Conservation (phyloP, 495 filamentous ascomycete genomes). For the Lepraria neglecta region DNA sequence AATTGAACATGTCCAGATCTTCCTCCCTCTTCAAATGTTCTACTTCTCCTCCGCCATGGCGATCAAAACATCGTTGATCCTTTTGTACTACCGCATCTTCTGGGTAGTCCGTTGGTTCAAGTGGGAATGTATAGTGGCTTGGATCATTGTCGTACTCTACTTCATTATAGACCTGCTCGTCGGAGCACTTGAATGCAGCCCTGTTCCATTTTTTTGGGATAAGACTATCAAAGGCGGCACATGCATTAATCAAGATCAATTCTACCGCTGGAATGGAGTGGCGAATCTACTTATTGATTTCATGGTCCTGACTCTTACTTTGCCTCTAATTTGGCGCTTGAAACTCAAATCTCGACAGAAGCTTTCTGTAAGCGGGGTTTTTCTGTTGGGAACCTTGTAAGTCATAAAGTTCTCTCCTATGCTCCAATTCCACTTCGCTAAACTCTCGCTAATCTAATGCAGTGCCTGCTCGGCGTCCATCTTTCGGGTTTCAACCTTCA, state of each 20-base stretch:
- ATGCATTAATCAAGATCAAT: slow-evolving; percentile 36
- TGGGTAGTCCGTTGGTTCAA: slow-evolving; percentile 36
- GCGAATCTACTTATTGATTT: slow-evolving; percentile 45
- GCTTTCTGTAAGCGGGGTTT: slow-evolving; percentile 42
- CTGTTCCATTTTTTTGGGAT: slow-evolving; percentile 41
- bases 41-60: slow-evolving; percentile 40
- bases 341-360: slow-evolving; percentile 42
- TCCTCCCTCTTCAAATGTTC: slow-evolving; percentile 43
- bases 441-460: not conserved
- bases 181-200: slow-evolving; percentile 41
- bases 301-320: slow-evolving; percentile 36
- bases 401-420: not conserved
- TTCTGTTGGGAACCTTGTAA: slow-evolving; percentile 44
- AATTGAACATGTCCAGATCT: slow-evolving; percentile 31
- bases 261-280: slow-evolving; percentile 42
- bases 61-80: slow-evolving; percentile 44
- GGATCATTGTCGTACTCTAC: slow-evolving; percentile 37
- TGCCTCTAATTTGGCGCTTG: slow-evolving; percentile 44
- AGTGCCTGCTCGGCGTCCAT: slow-evolving; percentile 43
- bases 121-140: slow-evolving; percentile 30
- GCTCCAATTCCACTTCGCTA: no score
- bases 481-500: slow-evolving; percentile 52
- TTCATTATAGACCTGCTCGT: slow-evolving; percentile 36
- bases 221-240: slow-evolving; percentile 29
- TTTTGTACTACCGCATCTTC: slow-evolving; percentile 45